Conservation (phyloP, 73 alveolate species). For the Blepharisma stoltei region DNA sequence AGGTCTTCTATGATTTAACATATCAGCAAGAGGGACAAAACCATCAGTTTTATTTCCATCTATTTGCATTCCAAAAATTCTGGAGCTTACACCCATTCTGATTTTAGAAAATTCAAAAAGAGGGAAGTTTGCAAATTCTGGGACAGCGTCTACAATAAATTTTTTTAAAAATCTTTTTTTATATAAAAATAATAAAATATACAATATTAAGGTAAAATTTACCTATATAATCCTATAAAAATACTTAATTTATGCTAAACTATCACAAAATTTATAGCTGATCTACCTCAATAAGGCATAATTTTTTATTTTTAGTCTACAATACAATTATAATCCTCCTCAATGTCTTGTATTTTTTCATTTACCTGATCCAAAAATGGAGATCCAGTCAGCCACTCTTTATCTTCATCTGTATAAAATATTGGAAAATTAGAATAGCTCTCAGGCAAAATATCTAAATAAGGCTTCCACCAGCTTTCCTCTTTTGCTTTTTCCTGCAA, state of each 20-base stretch:
- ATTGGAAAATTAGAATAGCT: slow-evolving; percentile 82
- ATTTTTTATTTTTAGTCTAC: too few species aligned
- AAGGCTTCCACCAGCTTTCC: slow-evolving; percentile 75
- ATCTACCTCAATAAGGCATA: too few species aligned
- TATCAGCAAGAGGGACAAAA: slow-evolving; percentile 96
- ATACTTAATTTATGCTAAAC: too few species aligned
- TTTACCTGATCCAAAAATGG: slow-evolving; percentile 76
- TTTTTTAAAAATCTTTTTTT: too few species aligned
- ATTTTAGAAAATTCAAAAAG: slow-evolving; percentile 83
- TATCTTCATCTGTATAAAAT: slow-evolving; percentile 83
- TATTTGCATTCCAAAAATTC: slow-evolving; percentile 91
- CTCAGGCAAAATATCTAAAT: slow-evolving; percentile 88
- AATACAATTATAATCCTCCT: slow-evolving; percentile 81
- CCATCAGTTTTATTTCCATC: slow-evolving; percentile 93
- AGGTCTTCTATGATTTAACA: slow-evolving; percentile 95
- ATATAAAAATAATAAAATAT: too few species aligned
- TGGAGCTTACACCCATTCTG: slow-evolving; percentile 85
- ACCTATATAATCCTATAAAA: too few species aligned
- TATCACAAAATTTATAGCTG: too few species aligned
- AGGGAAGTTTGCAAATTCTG: slow-evolving; percentile 77
- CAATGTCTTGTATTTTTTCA: slow-evolving; percentile 78
- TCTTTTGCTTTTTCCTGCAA: slow-evolving; percentile 76
- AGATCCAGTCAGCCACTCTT: slow-evolving; percentile 87
- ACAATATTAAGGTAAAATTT: too few species aligned
- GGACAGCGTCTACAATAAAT: slow-evolving; percentile 70